Base-by-base conservation (phyloP, 2,329 filamentous ascomycete species). In the Verticillium zaregamsianum region DNA sequence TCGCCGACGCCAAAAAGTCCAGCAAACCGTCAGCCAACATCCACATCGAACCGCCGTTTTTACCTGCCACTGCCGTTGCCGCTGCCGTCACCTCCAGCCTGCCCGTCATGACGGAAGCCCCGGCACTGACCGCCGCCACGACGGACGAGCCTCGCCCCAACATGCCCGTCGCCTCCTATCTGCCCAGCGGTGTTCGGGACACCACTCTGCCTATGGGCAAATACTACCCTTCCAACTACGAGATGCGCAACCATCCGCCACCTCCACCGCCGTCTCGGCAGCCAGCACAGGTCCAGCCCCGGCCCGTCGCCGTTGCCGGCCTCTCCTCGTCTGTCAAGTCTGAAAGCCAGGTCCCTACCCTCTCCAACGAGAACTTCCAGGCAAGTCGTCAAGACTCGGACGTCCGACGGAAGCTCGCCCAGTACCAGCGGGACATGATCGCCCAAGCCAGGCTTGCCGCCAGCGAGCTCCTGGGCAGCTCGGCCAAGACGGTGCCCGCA, bases 181-280 rank as follows among this genome's bases (percentile, higher is more conserved):
- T 81, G 35, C 81, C 82, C 7, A 79, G 78, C 31, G 82, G 82
- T 2, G 74, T 80, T 40, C 77, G 81, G 58, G 78, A 79, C 40
- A 77, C 72, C 39, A 72, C 77, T 4, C 72, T 86, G 35, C 82
- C 85, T 0, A 76, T 86, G 73, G 86, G 86, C 28, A 88, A 87
- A 72, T 88, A 88, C 67, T 86, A 88, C 62, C 86, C 86, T 0
- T 81, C 83, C 31, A 87, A 87, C 71, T 88, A 86, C 67, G 82
- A 86, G 66, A 76, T 74, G 32, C 70, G 76, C 58, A 74, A 72
- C 58, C 65, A 64, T 23, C 31, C 54, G 28, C 54, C 28, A 12
- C 20, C 20, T 20, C 2, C 45, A n/a, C 7, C n/a, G 20, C n/a
- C 20, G 45, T 52, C 45, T 25, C 14, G 5, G 31, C 20, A 55